Evolutionary conservation across 495 filamentous ascomycete species (phyloP), one percentile per base, ranked within the genome.

Genomic region (Rostrohypoxylon terebratum): DNA sequence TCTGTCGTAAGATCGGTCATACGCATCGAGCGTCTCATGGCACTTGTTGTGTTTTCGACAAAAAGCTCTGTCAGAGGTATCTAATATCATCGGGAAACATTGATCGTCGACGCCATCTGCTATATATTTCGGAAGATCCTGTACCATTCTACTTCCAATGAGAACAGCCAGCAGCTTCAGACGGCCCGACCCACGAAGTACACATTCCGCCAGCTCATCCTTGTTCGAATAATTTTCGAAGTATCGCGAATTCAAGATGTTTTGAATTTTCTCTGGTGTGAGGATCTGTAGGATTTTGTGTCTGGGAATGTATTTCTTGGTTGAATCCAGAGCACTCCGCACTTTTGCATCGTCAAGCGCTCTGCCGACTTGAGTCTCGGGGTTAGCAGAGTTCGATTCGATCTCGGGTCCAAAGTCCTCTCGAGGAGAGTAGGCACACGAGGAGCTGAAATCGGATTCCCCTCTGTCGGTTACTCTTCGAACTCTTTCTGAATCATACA

Each of bases 41-140:
- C 31, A 10, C 21, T 25, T 38, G 1, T 53, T 0, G 33, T 70
- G 66, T 1, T 8, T 3, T 62, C 38, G 48, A 21, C 71, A 74
- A 60, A 7, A 69, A 31, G 1, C 28, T 4, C 3, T 45, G 21
- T 50, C 2, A 1, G 3, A 1, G 1, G 2, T 0, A 4, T 62
- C 38, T 36, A 31, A 16, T 51, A 4, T 8, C 61, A 74, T 62
- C 14, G 71, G 71, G 23, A 74, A 66, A 18, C 71, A 74, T 25
- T 8, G 4, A 16, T 74, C 71, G 21, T 44, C n/a, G 33, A 73
- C 50, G 9, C 66, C 71, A 33, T 73, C 71, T n/a, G n/a, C n/a
- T 20, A 73, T 57, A 18, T 45, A 42, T 25, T 44, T 25, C 21
- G 33, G 36, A 14, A 73, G 47, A 3, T 73, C 60, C 3, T 16